Conservation (phyloP, 2,329 filamentous ascomycete species). For the Paramyrothecium roridum region DNA sequence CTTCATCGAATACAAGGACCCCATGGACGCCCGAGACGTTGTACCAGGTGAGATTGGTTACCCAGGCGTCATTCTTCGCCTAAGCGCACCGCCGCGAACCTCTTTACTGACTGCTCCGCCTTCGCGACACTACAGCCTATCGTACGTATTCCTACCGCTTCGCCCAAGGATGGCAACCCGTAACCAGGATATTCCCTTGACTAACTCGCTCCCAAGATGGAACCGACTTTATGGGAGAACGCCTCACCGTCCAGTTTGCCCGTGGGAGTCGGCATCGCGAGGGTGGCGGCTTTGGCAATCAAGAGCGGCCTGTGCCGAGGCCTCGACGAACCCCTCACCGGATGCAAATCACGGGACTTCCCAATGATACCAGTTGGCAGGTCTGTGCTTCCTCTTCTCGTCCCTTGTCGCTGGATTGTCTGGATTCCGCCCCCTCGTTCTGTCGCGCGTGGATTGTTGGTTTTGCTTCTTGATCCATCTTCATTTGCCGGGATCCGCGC, state of each 20-base stretch:
- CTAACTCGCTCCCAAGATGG: conserved; percentile 63
- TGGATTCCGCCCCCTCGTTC: conserved; percentile 27
- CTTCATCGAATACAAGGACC: conserved; percentile 99
- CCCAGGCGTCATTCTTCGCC: background rate
- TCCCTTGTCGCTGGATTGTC: conserved; percentile 48
- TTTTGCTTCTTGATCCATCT: conserved; percentile 4
- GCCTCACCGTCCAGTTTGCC: conserved; percentile 96
- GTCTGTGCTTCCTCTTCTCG: conserved; percentile 72
- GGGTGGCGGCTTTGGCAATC: conserved; percentile 39
- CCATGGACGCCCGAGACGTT: conserved; percentile 96
- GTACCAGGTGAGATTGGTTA: conserved; percentile 74
- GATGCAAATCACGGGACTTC: conserved; percentile 97
- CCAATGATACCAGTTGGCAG: conserved; percentile 99
- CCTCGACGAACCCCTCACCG: conserved; percentile 92
- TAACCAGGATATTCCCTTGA: conserved; percentile 8
- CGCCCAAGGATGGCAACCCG: conserved; percentile 1
- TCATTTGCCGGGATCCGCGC: conserved; percentile 12
- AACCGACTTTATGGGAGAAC: conserved; percentile 96
- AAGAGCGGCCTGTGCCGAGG: conserved; percentile 62
- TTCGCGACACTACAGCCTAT: conserved; percentile 45
- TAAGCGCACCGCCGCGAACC: background rate
- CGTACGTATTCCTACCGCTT: conserved; percentile 44
- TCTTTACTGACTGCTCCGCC: conserved; percentile 16
- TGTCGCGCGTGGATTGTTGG: conserved; percentile 26
- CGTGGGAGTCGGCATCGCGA: conserved; percentile 70